Base-by-base conservation (phyloP, 768 basidiomycete genomes). In the Leccinum truebloodii region DNA sequence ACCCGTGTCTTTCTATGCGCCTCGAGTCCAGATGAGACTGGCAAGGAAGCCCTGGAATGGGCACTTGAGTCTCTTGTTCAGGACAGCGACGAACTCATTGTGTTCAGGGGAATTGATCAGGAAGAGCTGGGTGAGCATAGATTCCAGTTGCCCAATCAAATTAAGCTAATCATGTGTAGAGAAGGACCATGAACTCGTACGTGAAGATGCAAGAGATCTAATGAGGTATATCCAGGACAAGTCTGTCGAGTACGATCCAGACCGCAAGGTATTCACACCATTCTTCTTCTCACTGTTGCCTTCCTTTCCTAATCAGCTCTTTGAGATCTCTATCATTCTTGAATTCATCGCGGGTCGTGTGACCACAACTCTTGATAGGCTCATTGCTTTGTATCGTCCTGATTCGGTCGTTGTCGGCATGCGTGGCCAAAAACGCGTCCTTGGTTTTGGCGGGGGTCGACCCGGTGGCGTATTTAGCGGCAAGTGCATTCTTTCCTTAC, bases 381-480 rank as follows among this genome's bases (percentile, higher is more conserved):
- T 95, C 61, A 95, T 96, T 64, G 91, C 93, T 0, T 83, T 97
- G 7, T 95, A 96, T 69, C 88, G 91, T 37, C 94, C 94, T 5
- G 94, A 96, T 72, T 89, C 92, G 0, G 82, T 99, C 56, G 88
- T 99, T 14, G 96, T 98, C 30, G 96, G 97, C 20, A 94, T 92
- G 9, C 83, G 91, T 16, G 96, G 94, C 0, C 80, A 84, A 61
- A 78, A 82, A 50, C 79, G 81, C 34, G 65, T 71, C 77, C 34
- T 82, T 77, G 79, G 85, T 78, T 54, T 82, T 72, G 32, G 85
- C 46, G 54, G 67, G 2, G 65, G 69, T 1, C 59, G 66, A 46
- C 13, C 66, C 6, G 65, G 63, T 48, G 69, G 70, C 26, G 66
- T 71, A 55, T 71, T 69, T 44, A 65, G 65, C n/a, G 61, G 70